Base-by-base conservation (phyloP, 1,284 basidiomycete genomes). In the Ceratobasidium sp. region DNA sequence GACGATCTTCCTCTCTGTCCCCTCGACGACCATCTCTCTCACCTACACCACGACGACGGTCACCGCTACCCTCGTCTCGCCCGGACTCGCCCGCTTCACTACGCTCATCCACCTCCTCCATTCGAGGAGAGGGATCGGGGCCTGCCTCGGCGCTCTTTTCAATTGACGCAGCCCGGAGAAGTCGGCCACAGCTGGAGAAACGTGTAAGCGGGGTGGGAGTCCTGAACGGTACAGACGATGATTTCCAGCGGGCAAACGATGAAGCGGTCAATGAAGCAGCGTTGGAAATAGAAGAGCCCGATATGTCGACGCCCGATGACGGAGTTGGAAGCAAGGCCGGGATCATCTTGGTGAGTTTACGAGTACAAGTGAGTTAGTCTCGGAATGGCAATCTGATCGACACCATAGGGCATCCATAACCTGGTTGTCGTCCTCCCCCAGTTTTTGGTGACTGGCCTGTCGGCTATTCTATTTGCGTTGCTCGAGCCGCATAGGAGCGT, bases 331-430 rank as follows among this genome's bases (percentile, higher is more conserved):
- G 87, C 27, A 93, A 94, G 77, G 92, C 93, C 0, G 94, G 94
- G n/a, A 88, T 93, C 34, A 94, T 96, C 69, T 80, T 96, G 65
- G 92, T 93, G 74, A 72, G 89, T 78, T 55, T 29, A 60, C 22
- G 55, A 54, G 54, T 56, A 53, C 56, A 49, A n/a, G 29, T 53
- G 45, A 22, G 32, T 58, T 50, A 49, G 43, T 52, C 35, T 32
- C 13, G n/a, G 17, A 52, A 20, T 55, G 65, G 27, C 27, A 57
- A 2, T 67, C 45, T 72, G 22, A 31, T 31, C 29, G 6, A 25
- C 65, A 15, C 13, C 22, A 34, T 72, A 92, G 91, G 93, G 93
- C 40, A 95, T 96, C 68, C 93, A 96, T 78, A 97, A 96, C 75
- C 85, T 96, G 64, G 95, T 92, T 77, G 83, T 96, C 73, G 94